Conservation (phyloP, 768 basidiomycete genomes). For the Amanita pallidorosea region DNA sequence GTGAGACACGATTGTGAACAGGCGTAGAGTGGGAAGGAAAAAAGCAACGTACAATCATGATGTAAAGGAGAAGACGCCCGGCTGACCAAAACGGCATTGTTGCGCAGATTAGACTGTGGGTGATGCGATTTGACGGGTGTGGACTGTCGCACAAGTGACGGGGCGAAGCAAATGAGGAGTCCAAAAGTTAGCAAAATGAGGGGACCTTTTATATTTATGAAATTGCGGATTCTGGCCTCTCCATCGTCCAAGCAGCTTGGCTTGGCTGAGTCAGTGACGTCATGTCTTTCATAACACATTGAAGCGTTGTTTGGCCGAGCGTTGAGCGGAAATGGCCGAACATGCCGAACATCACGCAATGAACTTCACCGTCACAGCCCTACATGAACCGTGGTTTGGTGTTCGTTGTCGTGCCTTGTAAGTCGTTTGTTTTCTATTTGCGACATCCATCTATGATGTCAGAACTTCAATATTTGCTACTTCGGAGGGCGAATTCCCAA, state of each 20-base stretch:
- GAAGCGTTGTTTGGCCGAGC: no score
- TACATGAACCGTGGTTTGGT: no score
- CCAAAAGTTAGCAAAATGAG: background rate
- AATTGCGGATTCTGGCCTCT: background rate
- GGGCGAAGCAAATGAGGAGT: background rate
- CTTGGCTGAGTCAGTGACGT: conserved; percentile 6
- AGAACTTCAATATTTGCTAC: conserved; percentile 70
- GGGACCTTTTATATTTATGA: conserved; percentile 1
- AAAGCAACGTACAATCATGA: conserved; percentile 11
- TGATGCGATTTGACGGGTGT: background rate
- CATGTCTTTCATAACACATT: no score
- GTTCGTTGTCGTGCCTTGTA: no score
- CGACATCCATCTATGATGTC: conserved; percentile 21
- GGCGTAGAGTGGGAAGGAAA: background rate
- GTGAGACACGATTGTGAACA: background rate
- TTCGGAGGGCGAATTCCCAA: conserved; percentile 64
- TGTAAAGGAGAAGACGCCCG: conserved; percentile 8
- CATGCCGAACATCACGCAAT: no score
- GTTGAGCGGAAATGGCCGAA: no score
- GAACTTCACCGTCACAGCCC: no score
- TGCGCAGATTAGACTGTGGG: background rate
- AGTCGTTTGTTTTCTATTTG: background rate
- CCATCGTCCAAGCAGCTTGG: no score
- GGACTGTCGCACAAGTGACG: background rate
- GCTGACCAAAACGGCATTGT: conserved; percentile 5